Evolutionary conservation across 495 filamentous ascomycete species (phyloP).

Genomic region (Podospora pseudocomata): DNA sequence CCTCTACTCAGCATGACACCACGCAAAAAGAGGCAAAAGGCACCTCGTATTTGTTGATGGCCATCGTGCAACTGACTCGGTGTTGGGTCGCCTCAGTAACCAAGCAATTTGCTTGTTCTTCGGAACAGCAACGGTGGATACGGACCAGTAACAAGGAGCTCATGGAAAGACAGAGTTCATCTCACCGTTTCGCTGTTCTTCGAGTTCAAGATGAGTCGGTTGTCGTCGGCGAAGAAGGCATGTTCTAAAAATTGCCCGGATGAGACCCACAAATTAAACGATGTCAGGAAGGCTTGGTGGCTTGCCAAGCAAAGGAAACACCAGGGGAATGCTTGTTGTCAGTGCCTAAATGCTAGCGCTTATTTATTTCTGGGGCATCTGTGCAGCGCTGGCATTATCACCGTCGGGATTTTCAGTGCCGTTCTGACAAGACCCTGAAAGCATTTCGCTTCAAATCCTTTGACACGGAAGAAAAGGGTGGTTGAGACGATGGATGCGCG

Average conservation of each 20-base stretch:
- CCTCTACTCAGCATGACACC: no score
- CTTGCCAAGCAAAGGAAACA: neutral
- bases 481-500: neutral
- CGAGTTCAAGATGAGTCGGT: no score
- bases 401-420: neutral
- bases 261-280: neutral
- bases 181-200: neutral
- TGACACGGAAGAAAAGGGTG: neutral
- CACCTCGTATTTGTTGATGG: no score
- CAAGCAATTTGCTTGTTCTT: no score
- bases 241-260: neutral
- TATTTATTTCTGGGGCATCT: neutral
- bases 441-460: neutral
- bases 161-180: neutral
- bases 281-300: neutral
- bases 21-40: no score
- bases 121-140: no score
- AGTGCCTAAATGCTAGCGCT: constrained; percentile 4
- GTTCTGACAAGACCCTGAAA: neutral
- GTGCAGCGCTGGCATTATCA: neutral
- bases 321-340: neutral
- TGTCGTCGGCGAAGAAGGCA: neutral
- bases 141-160: neutral
- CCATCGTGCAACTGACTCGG: no score
- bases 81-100: no score